These are phyloP conservation scores for Geotrichum citri-aurantii DNA, from an alignment of 1,139 yeast genomes.

Conservation along the genomic window DNA sequence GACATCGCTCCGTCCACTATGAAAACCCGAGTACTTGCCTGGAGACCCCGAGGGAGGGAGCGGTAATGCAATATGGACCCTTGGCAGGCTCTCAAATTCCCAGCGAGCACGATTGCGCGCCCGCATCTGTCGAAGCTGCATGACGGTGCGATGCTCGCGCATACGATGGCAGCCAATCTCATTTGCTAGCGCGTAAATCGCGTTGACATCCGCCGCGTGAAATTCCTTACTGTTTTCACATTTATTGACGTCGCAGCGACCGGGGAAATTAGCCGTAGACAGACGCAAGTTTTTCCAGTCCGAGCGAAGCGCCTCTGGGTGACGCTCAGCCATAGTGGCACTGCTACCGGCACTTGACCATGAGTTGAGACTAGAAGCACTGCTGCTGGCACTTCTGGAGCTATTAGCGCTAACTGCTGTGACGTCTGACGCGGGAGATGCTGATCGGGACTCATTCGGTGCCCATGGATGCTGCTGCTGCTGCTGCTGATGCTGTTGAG, in stretches of 20 bases:
- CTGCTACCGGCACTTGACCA: not conserved
- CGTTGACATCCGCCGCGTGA: not conserved
- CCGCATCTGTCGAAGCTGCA: constrained; percentile 1
- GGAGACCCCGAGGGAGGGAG: not conserved
- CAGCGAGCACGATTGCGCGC: constrained; percentile 2
- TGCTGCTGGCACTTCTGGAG: not conserved
- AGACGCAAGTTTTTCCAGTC: constrained; percentile 2
- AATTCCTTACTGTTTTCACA: not conserved
- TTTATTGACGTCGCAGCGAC: not conserved
- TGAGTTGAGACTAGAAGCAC: not conserved
- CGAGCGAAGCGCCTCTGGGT: constrained; percentile 4
- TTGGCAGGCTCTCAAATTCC: constrained; percentile 1
- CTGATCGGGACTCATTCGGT: not conserved
- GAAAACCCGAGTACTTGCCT: not conserved
- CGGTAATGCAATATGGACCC: not conserved
- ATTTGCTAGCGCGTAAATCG: constrained; percentile 4
- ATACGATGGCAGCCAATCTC: constrained; percentile 5
- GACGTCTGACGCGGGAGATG: not conserved
- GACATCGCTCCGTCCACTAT: not conserved
- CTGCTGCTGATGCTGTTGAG: not conserved
- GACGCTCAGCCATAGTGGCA: not conserved
- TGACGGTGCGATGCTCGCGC: not conserved
- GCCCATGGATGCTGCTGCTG: constrained; percentile 5
- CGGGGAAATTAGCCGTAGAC: not conserved
- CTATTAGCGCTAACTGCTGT: not conserved